Evolutionary conservation across 2,329 filamentous ascomycete species (phyloP), one percentile per base, ranked within the genome.

Genomic region (Paraphaeosphaeria sporulosa): DNA sequence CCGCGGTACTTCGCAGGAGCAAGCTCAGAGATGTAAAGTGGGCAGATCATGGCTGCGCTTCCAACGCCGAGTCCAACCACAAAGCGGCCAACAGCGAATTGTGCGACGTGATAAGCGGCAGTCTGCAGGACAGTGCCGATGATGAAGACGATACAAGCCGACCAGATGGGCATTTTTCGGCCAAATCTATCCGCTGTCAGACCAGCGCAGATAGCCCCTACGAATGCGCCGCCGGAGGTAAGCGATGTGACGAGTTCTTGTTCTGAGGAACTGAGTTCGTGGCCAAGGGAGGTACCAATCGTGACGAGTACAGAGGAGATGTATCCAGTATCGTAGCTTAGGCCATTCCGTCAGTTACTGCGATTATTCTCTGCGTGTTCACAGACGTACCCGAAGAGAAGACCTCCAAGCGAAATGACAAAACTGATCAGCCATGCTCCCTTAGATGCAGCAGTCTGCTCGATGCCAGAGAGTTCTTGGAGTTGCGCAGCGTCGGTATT

Each of bases 171-270:
- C 48, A 72, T 56, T 49, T 72, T 76, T 25, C 75, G 73, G 19
- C 75, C 74, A 55, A 70, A 73, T 51, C 68, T 69, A 55, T 77
- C 72, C 6, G 77, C 75, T 10, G 75, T 76, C n/a, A 73, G 50
- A 51, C 77, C 77, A 32, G 76, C 76, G 13, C 73, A 68, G 46
- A 79, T 70, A 9, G 75, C 75, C 23, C 77, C 77, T 34, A 79
- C 64, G 40, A 79, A 71, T 7, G 77, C 77, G 27, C 74, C 77
- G 13, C 72, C 76, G 21, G 75, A 76, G 42, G 73, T 76, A 38
- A 79, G 67, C 13, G 75, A 75, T n/a, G 77, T 79, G 46, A 79
- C 75, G 7, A 76, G 68, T 59, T 79, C 77, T 57, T 79, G 74
- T 63, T 79, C 76, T 3, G 66, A 71, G 10, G 73, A 71, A 8